Evolutionary conservation across 164 flowering plant species (phyloP).

Genomic region (Liquidambar formosana): DNA sequence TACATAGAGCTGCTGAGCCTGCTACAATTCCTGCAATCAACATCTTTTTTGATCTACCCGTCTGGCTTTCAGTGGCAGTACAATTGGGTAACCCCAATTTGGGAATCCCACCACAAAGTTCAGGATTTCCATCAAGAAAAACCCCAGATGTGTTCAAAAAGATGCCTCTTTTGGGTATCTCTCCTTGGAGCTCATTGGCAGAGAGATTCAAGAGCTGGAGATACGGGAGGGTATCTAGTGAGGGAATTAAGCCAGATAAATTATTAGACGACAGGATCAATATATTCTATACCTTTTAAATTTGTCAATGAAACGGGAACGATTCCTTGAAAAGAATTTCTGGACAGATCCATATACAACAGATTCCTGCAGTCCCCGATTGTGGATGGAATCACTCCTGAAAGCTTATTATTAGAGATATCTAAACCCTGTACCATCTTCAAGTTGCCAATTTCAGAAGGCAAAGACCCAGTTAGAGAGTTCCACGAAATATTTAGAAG

Average conservation of each 20-base stretch:
- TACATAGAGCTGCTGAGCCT: neutral
- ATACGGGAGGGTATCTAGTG: slow-evolving; percentile 6
- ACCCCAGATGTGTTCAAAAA: slow-evolving; percentile 11
- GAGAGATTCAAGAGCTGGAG: slow-evolving; percentile 22
- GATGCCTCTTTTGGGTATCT: slow-evolving; percentile 18
- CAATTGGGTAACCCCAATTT: slow-evolving; percentile 13
- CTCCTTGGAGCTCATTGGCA: slow-evolving; percentile 11
- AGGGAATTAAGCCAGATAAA: slow-evolving; percentile 19
- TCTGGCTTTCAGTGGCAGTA: neutral
- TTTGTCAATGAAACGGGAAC: slow-evolving; percentile 15
- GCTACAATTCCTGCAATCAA: too few species aligned
- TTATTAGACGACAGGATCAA: slow-evolving; percentile 20
- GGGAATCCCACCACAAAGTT: slow-evolving; percentile 19
- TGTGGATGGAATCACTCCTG: slow-evolving; percentile 15
- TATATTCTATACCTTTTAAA: slow-evolving; percentile 15
- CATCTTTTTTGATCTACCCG: slow-evolving; percentile 1
- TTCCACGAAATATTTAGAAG: slow-evolving; percentile 21
- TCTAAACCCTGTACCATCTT: slow-evolving; percentile 10
- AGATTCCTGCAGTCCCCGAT: slow-evolving; percentile 18
- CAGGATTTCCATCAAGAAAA: slow-evolving; percentile 7
- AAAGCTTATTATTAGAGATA: slow-evolving; percentile 13
- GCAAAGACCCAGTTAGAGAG: slow-evolving; percentile 20
- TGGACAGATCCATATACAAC: slow-evolving; percentile 4
- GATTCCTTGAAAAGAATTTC: slow-evolving; percentile 18
- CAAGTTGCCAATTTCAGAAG: slow-evolving; percentile 19